Percentiles rank a stretch among this genome's conserved stretches.
Evolutionary conservation across 768 basidiomycete species (phyloP).

Genomic region (Candolleomyces eurysporus): DNA sequence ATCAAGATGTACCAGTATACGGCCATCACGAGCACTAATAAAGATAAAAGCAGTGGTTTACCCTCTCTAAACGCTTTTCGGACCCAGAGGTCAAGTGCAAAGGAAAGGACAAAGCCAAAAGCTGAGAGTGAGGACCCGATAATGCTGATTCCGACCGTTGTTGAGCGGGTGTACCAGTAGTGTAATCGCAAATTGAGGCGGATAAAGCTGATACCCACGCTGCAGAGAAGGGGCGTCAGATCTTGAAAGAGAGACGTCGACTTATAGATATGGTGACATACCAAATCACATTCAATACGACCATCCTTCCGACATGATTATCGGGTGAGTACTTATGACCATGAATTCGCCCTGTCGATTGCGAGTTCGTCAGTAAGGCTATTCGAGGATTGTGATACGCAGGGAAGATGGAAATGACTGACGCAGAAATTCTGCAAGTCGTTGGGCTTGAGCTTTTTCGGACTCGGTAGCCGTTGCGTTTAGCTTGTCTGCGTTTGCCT

Average conservation of each 20-base stretch:
- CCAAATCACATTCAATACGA: background rate
- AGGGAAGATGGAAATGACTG: background rate
- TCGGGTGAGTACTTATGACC: background rate
- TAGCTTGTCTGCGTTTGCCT: background rate
- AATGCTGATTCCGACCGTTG: conserved; percentile 30
- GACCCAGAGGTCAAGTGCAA: background rate
- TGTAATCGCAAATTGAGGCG: conserved; percentile 15
- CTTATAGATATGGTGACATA: background rate
- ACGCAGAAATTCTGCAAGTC: background rate
- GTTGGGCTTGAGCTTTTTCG: background rate
- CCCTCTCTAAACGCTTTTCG: background rate
- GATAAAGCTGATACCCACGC: conserved; percentile 10
- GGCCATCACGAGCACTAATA: background rate
- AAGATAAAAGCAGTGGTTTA: background rate
- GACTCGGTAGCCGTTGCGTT: background rate
- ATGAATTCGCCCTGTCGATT: background rate
- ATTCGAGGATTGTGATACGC: background rate
- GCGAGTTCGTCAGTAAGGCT: background rate
- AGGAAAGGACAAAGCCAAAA: background rate
- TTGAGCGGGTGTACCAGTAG: conserved; percentile 34
- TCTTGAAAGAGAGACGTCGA: background rate
- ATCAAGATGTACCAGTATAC: conserved; percentile 5
- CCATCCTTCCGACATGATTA: background rate
- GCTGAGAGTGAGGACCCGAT: conserved; percentile 21
- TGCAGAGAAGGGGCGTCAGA: background rate